Evolutionary conservation across 1,139 yeast species (phyloP).

Genomic region (Groenewaldozyma auringiensis): DNA sequence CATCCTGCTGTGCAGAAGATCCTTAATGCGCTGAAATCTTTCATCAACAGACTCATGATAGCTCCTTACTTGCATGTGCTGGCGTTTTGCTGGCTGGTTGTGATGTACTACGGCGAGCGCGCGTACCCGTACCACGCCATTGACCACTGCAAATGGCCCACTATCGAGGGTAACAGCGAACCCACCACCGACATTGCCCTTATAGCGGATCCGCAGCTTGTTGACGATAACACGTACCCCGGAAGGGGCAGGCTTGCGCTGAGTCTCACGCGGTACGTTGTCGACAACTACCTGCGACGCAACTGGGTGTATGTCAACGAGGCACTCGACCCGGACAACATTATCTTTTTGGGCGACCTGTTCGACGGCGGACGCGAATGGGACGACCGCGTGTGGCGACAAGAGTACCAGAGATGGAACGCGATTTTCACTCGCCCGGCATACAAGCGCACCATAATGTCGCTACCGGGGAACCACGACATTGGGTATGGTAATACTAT

Average conservation of each 20-base stretch:
- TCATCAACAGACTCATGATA: neutral
- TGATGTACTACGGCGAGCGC: slow-evolving; percentile 57
- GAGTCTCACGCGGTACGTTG: slow-evolving; percentile 33
- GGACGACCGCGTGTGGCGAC: slow-evolving; percentile 60
- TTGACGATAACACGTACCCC: slow-evolving; percentile 64
- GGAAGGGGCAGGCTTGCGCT: slow-evolving; percentile 30
- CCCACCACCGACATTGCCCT: slow-evolving; percentile 39
- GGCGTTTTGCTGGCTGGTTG: slow-evolving; percentile 39
- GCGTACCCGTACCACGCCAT: slow-evolving; percentile 45
- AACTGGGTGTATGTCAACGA: slow-evolving; percentile 61
- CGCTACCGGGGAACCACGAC: slow-evolving; percentile 91
- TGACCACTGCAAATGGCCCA: slow-evolving; percentile 50
- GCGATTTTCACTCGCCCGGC: slow-evolving; percentile 48
- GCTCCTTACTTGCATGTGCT: slow-evolving; percentile 17
- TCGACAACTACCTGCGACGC: slow-evolving; percentile 72
- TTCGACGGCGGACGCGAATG: slow-evolving; percentile 95
- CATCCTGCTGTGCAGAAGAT: neutral
- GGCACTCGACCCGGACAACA: slow-evolving; percentile 62
- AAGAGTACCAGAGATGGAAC: slow-evolving; percentile 65
- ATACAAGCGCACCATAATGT: slow-evolving; percentile 39
- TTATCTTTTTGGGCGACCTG: slow-evolving; percentile 78
- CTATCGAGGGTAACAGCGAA: slow-evolving; percentile 32
- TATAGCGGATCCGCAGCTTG: slow-evolving; percentile 88
- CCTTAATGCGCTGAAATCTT: neutral
- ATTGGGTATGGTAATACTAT: slow-evolving; percentile 79